Percentiles rank a stretch among this genome's conserved stretches.
These are phyloP conservation scores for Blastocystis sp. DNA, from an alignment of 352 stramenopile genomes.

Conservation along the genomic window DNA sequence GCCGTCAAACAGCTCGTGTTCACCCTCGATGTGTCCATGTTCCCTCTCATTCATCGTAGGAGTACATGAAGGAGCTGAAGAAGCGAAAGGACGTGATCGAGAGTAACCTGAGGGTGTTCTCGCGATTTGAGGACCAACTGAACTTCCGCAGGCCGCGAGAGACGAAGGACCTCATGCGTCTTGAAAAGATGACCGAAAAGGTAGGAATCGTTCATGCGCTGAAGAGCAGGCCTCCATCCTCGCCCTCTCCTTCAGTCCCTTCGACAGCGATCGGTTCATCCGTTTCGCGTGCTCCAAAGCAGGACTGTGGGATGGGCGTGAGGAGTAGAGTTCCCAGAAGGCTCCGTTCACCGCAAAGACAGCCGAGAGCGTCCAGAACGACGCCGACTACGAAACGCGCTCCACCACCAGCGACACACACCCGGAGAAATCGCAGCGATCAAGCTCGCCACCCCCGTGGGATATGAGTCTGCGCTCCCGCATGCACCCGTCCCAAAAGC, in stretches of 20 bases:
- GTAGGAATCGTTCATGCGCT: background rate
- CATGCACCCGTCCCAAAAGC: background rate
- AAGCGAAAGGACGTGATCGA: constrained; percentile 15
- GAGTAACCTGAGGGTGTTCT: background rate
- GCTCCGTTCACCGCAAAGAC: too few species aligned
- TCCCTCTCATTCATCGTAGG: background rate
- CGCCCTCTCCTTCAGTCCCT: background rate
- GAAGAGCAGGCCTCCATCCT: background rate
- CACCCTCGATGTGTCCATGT: background rate
- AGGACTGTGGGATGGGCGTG: too few species aligned
- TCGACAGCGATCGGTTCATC: background rate
- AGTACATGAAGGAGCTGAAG: constrained; percentile 34
- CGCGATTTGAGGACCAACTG: constrained; percentile 42
- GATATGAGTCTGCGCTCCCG: background rate
- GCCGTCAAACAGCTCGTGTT: background rate
- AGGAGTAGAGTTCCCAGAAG: too few species aligned
- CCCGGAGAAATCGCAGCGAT: too few species aligned
- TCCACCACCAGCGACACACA: too few species aligned
- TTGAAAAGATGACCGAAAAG: background rate
- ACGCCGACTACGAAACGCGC: too few species aligned
- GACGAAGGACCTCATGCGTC: background rate
- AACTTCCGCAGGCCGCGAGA: constrained; percentile 33
- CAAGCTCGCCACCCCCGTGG: background rate
- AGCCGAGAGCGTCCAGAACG: too few species aligned
- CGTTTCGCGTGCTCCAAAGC: background rate